A percentile compares a stretch with the other conserved stretches of the same genome.
Evolutionary conservation across 176 grass and related monocot genomes (phyloP).

Genomic region (Carex myosuroides): DNA sequence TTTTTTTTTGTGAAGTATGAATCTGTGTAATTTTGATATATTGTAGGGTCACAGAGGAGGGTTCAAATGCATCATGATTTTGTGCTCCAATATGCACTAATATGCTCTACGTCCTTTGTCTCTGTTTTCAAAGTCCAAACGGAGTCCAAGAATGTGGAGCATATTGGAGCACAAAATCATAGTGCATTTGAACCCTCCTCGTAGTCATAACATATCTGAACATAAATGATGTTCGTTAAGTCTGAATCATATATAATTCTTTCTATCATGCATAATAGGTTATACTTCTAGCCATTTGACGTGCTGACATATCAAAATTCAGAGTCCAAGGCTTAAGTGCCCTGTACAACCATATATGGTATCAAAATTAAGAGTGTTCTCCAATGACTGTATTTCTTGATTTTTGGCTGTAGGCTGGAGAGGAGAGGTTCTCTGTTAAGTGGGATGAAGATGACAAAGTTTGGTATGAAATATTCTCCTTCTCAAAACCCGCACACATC

Average conservation of each 20-base stretch:
- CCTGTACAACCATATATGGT: background rate
- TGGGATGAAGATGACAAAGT: slow-evolving; percentile 57
- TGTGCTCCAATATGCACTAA: no score
- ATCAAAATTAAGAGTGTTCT: background rate
- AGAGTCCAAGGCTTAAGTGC: no score
- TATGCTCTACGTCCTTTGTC: no score
- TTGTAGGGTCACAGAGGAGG: background rate
- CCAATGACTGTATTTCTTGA: background rate
- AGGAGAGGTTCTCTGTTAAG: slow-evolving; percentile 72
- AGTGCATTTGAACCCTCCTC: no score
- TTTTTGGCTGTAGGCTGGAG: slow-evolving; percentile 45
- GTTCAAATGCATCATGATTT: no score
- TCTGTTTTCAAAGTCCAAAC: no score
- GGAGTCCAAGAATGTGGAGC: no score
- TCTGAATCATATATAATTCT: background rate
- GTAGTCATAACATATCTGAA: background rate
- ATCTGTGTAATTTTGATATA: background rate
- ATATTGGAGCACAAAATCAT: no score
- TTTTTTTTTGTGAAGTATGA: background rate
- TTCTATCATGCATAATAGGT: background rate
- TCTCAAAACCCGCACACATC: slow-evolving; percentile 68
- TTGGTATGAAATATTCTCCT: slow-evolving; percentile 80
- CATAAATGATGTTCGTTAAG: background rate
- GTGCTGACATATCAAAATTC: background rate
- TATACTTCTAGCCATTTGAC: background rate